Evolutionary conservation across 352 stramenopile species (phyloP), one percentile per base, ranked within the genome.

Genomic region (Discostella stelligera): DNA sequence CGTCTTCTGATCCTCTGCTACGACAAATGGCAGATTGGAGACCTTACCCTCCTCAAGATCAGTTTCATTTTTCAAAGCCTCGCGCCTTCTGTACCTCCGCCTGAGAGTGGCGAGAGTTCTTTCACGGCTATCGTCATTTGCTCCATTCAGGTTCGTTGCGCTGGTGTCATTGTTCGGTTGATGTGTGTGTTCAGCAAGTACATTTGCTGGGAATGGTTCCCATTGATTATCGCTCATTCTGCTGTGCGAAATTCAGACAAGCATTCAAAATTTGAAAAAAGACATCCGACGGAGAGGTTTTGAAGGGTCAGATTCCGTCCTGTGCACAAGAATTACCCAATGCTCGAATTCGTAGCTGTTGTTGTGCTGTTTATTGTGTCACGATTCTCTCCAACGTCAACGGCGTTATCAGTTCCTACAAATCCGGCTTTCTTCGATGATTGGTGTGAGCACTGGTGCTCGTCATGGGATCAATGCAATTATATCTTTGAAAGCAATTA

Each of bases 151-250:
- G 27, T 50, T 66, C 27, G 54, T 18, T 21, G 60, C 20, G 46
- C 60, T 59, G 32, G 39, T 0, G 63, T 68, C 55, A 52, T 68
- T 52, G 20, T 68, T 67, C 18, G 66, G 61, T 50, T 60, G 54
- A 32, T 44, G 53, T 20, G 71, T 20, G 37, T 41, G 53, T 37
- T 46, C 68, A 68, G 59, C 67, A 5, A 53, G n/a, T 50, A 39
- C 68, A 69, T 83, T 74, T 54, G 79, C 74, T 41, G 74, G 32
- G 41, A 83, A 83, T 8, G 75, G 69, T 39, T 71, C 64, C n/a
- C 71, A 16, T 49, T 60, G n/a, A 46, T 1, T 25, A n/a, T 37
- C 50, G 0, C 52, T 59, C 52, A 59, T 59, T 59, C 5, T 5
- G 5, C 27, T 32, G 2, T 5, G 27, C 27, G 5, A 32, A 2